phyloP scores from a whole-genome alignment of 306 rosid genomes.

The Quercus suber region DNA sequence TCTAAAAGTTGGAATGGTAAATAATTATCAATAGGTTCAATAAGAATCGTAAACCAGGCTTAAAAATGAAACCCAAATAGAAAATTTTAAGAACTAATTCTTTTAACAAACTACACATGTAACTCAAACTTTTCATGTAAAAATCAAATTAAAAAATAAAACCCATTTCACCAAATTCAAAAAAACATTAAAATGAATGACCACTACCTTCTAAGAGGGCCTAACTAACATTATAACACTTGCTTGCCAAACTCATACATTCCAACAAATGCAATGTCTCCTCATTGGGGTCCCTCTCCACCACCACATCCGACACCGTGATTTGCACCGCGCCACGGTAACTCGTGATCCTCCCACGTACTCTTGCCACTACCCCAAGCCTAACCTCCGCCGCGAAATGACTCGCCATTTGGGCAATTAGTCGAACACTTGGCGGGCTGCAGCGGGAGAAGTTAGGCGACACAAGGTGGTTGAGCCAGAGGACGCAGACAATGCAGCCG shows the following conservation, averaged over 20 bases:
- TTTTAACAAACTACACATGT: neutral
- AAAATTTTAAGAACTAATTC: neutral
- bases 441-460: slow-evolving; percentile 52
- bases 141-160: neutral
- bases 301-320: slow-evolving; percentile 65
- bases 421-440: slow-evolving; percentile 39
- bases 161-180: neutral
- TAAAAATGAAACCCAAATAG: neutral
- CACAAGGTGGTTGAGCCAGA: slow-evolving; percentile 71
- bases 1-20: too few relatives aligned
- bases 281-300: slow-evolving; percentile 69
- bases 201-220: neutral
- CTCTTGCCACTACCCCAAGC: slow-evolving; percentile 56
- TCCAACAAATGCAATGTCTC: slow-evolving; percentile 76
- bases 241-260: slow-evolving; percentile 56
- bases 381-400: slow-evolving; percentile 32
- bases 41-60: neutral
- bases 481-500: slow-evolving; percentile 57
- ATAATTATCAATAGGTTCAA: neutral
- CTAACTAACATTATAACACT: slow-evolving; percentile 46
- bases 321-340: slow-evolving; percentile 58
- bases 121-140: too few relatives aligned
- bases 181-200: neutral
- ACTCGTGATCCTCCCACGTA: slow-evolving; percentile 53
- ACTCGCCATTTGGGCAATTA: slow-evolving; percentile 34